A percentile compares a stretch with the other conserved stretches of the same genome.
phyloP scores from a whole-genome alignment of 2,329 filamentous ascomycete genomes.

The Botrytis hyacinthi region DNA sequence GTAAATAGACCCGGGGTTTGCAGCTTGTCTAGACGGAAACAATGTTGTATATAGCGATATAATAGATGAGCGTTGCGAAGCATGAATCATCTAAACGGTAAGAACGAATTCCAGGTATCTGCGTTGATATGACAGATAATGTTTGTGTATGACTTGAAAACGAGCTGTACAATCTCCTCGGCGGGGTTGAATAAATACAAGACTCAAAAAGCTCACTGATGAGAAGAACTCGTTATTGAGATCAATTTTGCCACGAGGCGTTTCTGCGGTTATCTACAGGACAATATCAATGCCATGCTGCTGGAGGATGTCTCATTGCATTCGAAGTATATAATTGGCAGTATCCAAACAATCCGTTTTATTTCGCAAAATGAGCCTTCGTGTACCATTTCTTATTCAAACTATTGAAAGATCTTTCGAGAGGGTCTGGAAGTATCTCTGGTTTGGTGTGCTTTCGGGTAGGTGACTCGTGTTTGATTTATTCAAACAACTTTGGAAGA shows the following conservation, averaged over 20 bases:
- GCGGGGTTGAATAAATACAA: slow-evolving; percentile 17
- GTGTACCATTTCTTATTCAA: neutral
- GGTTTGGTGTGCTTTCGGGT: neutral
- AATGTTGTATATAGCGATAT: neutral
- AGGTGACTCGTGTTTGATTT: slow-evolving; percentile 1
- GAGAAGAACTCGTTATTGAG: slow-evolving; percentile 3
- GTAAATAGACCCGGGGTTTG: neutral
- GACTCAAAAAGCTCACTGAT: neutral
- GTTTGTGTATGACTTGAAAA: slow-evolving; percentile 19
- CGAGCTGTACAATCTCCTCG: slow-evolving; percentile 10
- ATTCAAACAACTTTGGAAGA: neutral
- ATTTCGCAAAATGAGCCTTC: slow-evolving; percentile 19
- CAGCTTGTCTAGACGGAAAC: slow-evolving; percentile 14
- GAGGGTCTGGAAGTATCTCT: neutral
- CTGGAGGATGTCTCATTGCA: slow-evolving; percentile 18
- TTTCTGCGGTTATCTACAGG: slow-evolving; percentile 29
- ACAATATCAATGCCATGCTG: slow-evolving; percentile 19
- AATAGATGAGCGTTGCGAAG: slow-evolving; percentile 16
- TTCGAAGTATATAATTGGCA: slow-evolving; percentile 16
- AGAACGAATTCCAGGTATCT: slow-evolving; percentile 11
- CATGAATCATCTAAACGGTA: slow-evolving; percentile 16
- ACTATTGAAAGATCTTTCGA: neutral
- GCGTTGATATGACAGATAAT: slow-evolving; percentile 14
- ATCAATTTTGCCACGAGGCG: slow-evolving; percentile 30
- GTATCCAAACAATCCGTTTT: slow-evolving; percentile 23